A percentile compares a stretch with the other conserved stretches of the same genome.
These are phyloP conservation scores for Coniochaeta sp. DNA, from an alignment of 2,329 filamentous ascomycete species.

Conservation along the genomic window DNA sequence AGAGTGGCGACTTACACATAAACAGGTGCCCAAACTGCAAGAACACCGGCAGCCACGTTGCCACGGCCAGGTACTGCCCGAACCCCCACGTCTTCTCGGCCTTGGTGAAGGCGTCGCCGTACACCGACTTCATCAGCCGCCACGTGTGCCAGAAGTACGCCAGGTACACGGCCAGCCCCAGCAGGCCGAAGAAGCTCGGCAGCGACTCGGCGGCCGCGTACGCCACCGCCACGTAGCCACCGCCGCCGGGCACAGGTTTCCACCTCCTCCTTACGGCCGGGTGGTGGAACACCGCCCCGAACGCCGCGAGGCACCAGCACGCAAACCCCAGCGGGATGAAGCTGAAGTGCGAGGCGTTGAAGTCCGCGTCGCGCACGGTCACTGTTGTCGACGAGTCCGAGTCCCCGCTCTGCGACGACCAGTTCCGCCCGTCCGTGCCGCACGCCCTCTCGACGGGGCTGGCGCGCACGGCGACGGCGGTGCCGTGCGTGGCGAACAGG, in stretches of 20 bases:
- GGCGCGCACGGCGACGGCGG: conserved; percentile 6
- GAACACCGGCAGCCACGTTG: conserved; percentile 10
- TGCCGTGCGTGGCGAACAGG: conserved; percentile 8
- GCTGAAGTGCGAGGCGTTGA: conserved; percentile 7
- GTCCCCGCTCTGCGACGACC: neutral
- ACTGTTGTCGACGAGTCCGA: neutral
- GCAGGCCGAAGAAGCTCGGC: conserved; percentile 7
- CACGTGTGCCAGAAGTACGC: conserved; percentile 10
- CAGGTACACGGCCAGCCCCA: conserved; percentile 6
- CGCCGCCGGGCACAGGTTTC: neutral
- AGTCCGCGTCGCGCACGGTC: neutral
- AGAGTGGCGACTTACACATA: conserved; percentile 2
- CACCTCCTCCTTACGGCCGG: conserved; percentile 2
- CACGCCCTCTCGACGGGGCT: conserved; percentile 8
- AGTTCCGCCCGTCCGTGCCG: conserved; percentile 4
- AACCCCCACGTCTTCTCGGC: conserved; percentile 10
- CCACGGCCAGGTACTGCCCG: conserved; percentile 11
- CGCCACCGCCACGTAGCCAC: conserved; percentile 4
- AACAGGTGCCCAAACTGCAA: conserved; percentile 8
- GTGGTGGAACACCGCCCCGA: conserved; percentile 8
- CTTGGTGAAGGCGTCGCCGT: conserved; percentile 7
- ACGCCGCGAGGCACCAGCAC: conserved; percentile 5
- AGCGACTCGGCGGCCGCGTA: conserved; percentile 2
- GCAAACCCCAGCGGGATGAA: conserved; percentile 9
- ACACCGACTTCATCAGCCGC: conserved; percentile 11